phyloP scores from a whole-genome alignment of 805 yeast genomes.

The Saccharomyces eubayanus region DNA sequence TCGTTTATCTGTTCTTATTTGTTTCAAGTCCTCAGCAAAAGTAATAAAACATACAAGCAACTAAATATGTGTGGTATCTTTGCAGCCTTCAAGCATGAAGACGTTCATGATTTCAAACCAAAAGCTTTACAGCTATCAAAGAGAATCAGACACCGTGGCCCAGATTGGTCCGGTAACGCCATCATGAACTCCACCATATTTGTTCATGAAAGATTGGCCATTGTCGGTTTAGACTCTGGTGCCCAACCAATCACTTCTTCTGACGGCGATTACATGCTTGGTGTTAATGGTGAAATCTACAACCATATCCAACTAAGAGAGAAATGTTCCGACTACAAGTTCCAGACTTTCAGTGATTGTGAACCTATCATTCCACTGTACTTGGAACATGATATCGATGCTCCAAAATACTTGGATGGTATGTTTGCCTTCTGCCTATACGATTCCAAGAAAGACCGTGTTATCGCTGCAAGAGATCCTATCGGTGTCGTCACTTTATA shows the following conservation, averaged over 20 bases:
- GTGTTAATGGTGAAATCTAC: constrained; percentile 95
- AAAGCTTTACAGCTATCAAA: constrained; percentile 82
- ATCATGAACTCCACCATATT: constrained; percentile 68
- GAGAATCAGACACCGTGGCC: constrained; percentile 94
- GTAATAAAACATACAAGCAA: background rate
- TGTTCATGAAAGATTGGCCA: constrained; percentile 90
- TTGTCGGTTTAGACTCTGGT: constrained; percentile 92
- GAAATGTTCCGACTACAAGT: constrained; percentile 58
- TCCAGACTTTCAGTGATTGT: constrained; percentile 84
- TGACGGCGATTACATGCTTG: constrained; percentile 60
- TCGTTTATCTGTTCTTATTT: background rate
- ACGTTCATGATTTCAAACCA: constrained; percentile 67
- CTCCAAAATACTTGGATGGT: constrained; percentile 87
- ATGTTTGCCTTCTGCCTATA: constrained; percentile 91
- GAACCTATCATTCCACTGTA: constrained; percentile 91
- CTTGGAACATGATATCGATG: constrained; percentile 73
- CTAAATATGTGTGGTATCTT: constrained; percentile 87
- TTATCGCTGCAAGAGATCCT: constrained; percentile 93
- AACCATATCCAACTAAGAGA: constrained; percentile 84
- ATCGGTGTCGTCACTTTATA: constrained; percentile 90
- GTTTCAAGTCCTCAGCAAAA: background rate
- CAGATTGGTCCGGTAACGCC: constrained; percentile 92
- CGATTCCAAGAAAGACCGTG: constrained; percentile 72
- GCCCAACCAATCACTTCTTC: constrained; percentile 86
- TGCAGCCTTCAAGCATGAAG: constrained; percentile 75